Evolutionary conservation across 106 monocot species (phyloP).

Genomic region (Dendrobium chrysotoxum): DNA sequence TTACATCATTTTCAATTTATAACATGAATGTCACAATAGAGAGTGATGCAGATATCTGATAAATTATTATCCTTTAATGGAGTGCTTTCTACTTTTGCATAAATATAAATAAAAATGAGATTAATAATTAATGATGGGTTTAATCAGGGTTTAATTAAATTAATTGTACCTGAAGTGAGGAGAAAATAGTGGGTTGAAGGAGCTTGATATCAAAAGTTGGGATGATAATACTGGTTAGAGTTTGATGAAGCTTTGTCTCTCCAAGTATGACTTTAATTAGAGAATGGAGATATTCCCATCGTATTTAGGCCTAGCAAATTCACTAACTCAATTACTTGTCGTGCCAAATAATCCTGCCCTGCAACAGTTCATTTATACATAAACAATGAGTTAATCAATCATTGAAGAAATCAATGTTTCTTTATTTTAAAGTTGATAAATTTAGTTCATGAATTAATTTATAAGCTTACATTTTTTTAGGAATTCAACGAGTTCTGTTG

Average conservation of each 20-base stretch:
- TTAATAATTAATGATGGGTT: neutral
- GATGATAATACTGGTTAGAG: constrained; percentile 47
- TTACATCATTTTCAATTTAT: too few species aligned
- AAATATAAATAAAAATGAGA: neutral
- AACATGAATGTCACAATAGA: too few species aligned
- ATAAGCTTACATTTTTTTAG: too few species aligned
- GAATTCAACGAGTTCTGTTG: too few species aligned
- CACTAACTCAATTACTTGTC: neutral
- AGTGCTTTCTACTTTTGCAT: constrained; percentile 14
- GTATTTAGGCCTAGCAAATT: constrained; percentile 37
- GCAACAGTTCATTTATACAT: neutral
- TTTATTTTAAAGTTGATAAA: too few species aligned
- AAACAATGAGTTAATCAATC: too few species aligned
- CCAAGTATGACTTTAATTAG: constrained; percentile 27
- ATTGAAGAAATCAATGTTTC: too few species aligned
- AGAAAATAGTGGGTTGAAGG: constrained; percentile 59
- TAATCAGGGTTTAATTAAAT: too few species aligned
- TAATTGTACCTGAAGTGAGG: constrained; percentile 38
- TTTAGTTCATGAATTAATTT: too few species aligned
- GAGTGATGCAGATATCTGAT: constrained; percentile 54
- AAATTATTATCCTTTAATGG: constrained; percentile 22
- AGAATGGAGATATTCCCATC: constrained; percentile 49
- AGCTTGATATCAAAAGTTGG: constrained; percentile 6
- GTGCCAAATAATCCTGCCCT: too few species aligned
- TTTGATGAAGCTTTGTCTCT: constrained; percentile 29